Base-by-base conservation (phyloP, 331 rosid genomes). In the Telfairia occidentalis region DNA sequence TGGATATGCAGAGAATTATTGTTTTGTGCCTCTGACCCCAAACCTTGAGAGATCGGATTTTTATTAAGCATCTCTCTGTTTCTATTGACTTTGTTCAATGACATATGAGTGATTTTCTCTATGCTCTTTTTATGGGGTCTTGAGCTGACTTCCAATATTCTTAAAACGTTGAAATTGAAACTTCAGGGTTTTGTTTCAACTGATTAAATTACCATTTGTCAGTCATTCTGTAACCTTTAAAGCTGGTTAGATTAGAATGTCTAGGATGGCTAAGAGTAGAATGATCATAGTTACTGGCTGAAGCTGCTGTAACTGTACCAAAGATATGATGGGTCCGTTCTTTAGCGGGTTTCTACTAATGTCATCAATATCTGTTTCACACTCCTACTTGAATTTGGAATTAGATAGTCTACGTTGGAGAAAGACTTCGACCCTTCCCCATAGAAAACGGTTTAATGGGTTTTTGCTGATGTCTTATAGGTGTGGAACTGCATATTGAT, bases 1-100 rank as follows among this genome's bases (percentile, higher is more conserved):
- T 71, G 38, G 75, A 70, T 70, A 67, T 24, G 57, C 26, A 9
- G 45, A 67, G 10, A 67, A 54, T 45, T 70, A 7, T 70, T 70
- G 55, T 24, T 70, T 70, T 24, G 2, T 23, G 54, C 23, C 74
- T 40, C 54, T 42, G 35, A 40, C 24, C 13, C 15, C 75, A 43
- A 45, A 26, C 18, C 21, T 43, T 28, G 75, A 9, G 60, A 29
- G 43, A 30, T 71, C 29, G 28, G 40, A 48, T 71, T 49, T 35
- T 71, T n/a, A 19, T 16, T 9, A 16, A 45, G n/a, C 43, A 49
- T n/a, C 46, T 49, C 76, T 48, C 29, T 26, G 26, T 46, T 71
- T 42, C 75, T 71, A n/a, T 29, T 29, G 18, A 29, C 59, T 29
- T 43, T 71, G 58, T 69, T 48, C 75, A 71, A 71, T 46, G 28